These are phyloP conservation scores for Monosporozyma servazzii DNA, from an alignment of 805 yeast species.

Conservation along the genomic window DNA sequence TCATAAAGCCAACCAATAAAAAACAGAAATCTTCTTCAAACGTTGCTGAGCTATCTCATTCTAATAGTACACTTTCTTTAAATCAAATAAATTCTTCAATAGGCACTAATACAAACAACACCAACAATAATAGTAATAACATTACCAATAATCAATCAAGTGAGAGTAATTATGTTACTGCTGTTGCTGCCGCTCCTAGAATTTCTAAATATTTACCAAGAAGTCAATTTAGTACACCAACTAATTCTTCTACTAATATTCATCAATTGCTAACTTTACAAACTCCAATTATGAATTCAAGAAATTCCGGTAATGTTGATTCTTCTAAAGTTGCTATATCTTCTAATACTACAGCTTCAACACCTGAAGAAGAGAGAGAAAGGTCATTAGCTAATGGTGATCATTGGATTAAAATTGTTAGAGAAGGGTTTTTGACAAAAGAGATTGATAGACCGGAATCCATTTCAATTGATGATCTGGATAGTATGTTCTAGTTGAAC, in stretches of 20 bases:
- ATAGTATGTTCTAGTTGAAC: slow-evolving; percentile 35
- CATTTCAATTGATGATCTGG: slow-evolving; percentile 60
- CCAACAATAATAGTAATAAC: not conserved
- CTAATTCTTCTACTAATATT: slow-evolving; percentile 19
- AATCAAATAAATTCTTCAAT: slow-evolving; percentile 1
- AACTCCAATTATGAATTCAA: slow-evolving; percentile 16
- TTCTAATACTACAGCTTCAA: slow-evolving; percentile 35
- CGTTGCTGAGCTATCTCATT: not conserved
- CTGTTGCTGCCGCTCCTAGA: slow-evolving; percentile 79
- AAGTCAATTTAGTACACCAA: slow-evolving; percentile 7
- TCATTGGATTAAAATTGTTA: slow-evolving; percentile 59
- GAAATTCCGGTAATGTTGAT: not conserved
- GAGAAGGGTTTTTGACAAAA: slow-evolving; percentile 68
- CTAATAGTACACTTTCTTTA: not conserved
- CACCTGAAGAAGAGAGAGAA: not conserved
- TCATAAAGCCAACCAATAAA: slow-evolving; percentile 1
- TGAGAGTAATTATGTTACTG: slow-evolving; percentile 38
- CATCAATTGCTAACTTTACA: slow-evolving; percentile 32
- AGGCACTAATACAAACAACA: not conserved
- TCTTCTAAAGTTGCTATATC: slow-evolving; percentile 37
- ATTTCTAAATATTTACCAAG: slow-evolving; percentile 44
- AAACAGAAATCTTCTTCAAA: not conserved
- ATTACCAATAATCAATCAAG: not conserved
- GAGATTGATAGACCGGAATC: slow-evolving; percentile 77
- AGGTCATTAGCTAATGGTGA: not conserved